A percentile compares a stretch with the other conserved stretches of the same genome.
Evolutionary conservation across 768 basidiomycete species (phyloP).

Genomic region (Termitomyces heimii): DNA sequence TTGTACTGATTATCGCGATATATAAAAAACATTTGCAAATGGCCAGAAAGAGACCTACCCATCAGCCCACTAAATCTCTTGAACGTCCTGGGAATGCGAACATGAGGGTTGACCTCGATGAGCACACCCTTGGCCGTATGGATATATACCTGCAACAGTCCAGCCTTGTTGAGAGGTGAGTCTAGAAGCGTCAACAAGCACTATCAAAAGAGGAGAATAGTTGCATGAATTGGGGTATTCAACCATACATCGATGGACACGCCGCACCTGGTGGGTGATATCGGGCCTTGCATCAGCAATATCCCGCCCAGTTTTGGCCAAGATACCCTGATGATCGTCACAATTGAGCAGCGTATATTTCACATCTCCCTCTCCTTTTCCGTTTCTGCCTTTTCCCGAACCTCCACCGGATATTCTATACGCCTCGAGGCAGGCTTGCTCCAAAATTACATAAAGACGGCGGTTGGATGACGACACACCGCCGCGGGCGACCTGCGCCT

Average conservation of each 20-base stretch:
- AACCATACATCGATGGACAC: constrained; percentile 4
- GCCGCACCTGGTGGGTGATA: constrained; percentile 91
- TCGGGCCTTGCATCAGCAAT: constrained; percentile 99
- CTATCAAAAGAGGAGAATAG: constrained; percentile 31
- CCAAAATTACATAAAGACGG: constrained; percentile 83
- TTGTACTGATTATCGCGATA: constrained; percentile 61
- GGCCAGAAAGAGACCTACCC: constrained; percentile 48
- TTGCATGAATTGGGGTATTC: neutral
- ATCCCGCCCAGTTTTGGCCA: constrained; percentile 96
- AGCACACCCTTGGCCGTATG: constrained; percentile 95
- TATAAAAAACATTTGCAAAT: constrained; percentile 2
- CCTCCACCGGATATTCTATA: constrained; percentile 75
- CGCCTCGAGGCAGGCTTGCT: constrained; percentile 93
- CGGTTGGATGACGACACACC: constrained; percentile 50
- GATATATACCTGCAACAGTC: constrained; percentile 94
- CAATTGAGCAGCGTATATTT: constrained; percentile 98
- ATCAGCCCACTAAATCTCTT: constrained; percentile 98
- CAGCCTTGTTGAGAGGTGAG: constrained; percentile 97
- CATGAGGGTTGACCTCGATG: constrained; percentile 97
- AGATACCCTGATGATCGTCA: constrained; percentile 97
- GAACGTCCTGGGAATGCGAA: constrained; percentile 96
- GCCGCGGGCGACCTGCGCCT: constrained; percentile 65
- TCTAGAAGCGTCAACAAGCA: constrained; percentile 95
- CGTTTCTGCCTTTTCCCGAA: constrained; percentile 45
- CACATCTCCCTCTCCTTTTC: constrained; percentile 68